phyloP scores from a whole-genome alignment of 2,329 filamentous ascomycete genomes.

The Madurella fahalii region DNA sequence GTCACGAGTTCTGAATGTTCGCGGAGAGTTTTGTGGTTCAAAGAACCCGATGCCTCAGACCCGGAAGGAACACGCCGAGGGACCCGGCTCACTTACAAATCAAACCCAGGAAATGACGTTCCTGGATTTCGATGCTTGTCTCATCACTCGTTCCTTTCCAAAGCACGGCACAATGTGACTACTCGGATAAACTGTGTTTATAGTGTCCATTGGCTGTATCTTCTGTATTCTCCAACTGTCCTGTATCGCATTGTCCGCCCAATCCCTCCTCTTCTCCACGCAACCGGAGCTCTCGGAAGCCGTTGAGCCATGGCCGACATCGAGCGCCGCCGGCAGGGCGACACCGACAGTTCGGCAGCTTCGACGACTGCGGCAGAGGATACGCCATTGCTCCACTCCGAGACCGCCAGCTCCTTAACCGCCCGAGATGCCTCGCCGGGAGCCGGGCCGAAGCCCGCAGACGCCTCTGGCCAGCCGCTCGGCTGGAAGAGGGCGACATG shows the following conservation, averaged over 20 bases:
- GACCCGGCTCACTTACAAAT: slow-evolving; percentile 14
- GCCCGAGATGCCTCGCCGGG: slow-evolving; percentile 20
- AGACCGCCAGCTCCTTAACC: slow-evolving; percentile 21
- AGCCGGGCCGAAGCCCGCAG: background rate
- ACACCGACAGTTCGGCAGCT: slow-evolving; percentile 18
- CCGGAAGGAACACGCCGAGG: background rate
- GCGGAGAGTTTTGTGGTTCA: background rate
- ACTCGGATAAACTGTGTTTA: background rate
- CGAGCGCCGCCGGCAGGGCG: slow-evolving; percentile 4
- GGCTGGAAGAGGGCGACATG: slow-evolving; percentile 36
- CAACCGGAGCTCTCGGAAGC: background rate
- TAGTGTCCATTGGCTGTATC: background rate
- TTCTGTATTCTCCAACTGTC: background rate
- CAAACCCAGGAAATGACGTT: slow-evolving; percentile 8
- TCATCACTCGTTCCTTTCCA: background rate
- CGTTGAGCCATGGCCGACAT: background rate
- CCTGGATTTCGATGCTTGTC: background rate
- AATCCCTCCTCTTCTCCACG: background rate
- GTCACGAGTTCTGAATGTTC: background rate
- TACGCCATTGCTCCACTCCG: slow-evolving; percentile 29
- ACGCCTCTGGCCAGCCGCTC: slow-evolving; percentile 24
- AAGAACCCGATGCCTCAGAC: background rate
- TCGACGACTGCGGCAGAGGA: slow-evolving; percentile 26
- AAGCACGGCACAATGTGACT: background rate
- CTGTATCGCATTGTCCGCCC: background rate